phyloP scores from a whole-genome alignment of 2,329 filamentous ascomycete species.

The Ophiostoma perfectum region DNA sequence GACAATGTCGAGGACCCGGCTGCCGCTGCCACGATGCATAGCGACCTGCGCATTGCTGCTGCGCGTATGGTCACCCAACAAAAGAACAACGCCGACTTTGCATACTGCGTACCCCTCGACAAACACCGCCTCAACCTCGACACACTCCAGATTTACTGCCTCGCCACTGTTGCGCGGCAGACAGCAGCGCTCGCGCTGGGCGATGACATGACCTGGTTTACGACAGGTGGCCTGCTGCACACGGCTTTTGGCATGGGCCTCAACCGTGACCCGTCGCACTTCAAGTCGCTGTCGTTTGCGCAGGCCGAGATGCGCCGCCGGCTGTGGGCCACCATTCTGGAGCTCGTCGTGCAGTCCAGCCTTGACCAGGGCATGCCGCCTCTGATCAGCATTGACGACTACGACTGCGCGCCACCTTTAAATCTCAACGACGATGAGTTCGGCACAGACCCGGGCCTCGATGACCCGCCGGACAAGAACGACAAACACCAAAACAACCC shows the following conservation, averaged over 20 bases:
- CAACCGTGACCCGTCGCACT: slow-evolving; percentile 50
- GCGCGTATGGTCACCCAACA: slow-evolving; percentile 20
- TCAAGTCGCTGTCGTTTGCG: slow-evolving; percentile 44
- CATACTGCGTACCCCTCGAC: slow-evolving; percentile 21
- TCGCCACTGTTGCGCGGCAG: slow-evolving; percentile 26
- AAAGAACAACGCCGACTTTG: slow-evolving; percentile 16
- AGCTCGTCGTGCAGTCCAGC: slow-evolving; percentile 48
- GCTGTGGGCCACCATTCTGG: slow-evolving; percentile 52
- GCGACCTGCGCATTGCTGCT: slow-evolving; percentile 21
- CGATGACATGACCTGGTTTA: slow-evolving; percentile 49
- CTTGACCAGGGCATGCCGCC: slow-evolving; percentile 48
- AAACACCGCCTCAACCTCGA: slow-evolving; percentile 25
- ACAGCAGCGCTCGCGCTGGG: slow-evolving; percentile 38
- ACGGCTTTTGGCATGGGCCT: slow-evolving; percentile 54
- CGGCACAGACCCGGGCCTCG: slow-evolving; percentile 29
- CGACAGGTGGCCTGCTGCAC: slow-evolving; percentile 46
- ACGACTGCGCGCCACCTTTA: slow-evolving; percentile 45
- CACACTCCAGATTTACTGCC: slow-evolving; percentile 25
- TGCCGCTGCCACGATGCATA: slow-evolving; percentile 14
- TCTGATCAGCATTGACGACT: slow-evolving; percentile 43
- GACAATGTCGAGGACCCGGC: slow-evolving; percentile 29
- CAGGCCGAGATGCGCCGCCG: slow-evolving; percentile 50
- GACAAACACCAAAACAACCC: neutral
- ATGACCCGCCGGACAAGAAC: neutral
- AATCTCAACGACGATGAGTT: slow-evolving; percentile 51